Percentiles rank a stretch among this genome's conserved stretches.
Evolutionary conservation across 148 eudicot genomes (phyloP).

Genomic region (Rhododendron mucronatum): DNA sequence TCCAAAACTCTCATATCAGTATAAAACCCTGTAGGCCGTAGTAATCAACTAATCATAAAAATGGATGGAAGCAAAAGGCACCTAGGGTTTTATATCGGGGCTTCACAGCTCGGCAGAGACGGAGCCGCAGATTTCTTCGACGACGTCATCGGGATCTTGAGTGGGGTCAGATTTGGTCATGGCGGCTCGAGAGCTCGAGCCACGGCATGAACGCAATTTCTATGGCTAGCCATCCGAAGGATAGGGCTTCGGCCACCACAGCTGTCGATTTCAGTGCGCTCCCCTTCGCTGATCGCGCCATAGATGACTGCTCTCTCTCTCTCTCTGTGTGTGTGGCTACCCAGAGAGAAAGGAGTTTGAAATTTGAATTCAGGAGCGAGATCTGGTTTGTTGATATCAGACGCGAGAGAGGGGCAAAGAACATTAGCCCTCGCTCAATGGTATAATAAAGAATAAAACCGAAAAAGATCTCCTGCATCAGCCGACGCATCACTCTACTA

Average conservation of each 20-base stretch:
- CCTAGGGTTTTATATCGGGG: constrained; percentile 1
- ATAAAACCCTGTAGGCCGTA: background rate
- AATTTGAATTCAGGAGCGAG: too few species aligned
- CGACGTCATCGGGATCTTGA: constrained; percentile 46
- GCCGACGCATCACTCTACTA: too few species aligned
- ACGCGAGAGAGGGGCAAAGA: too few species aligned
- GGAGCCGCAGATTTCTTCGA: background rate
- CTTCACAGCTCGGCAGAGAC: background rate
- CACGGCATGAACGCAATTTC: constrained; percentile 68
- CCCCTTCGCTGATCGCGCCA: background rate
- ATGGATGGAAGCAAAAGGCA: background rate
- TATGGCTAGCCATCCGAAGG: constrained; percentile 54
- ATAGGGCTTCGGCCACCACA: constrained; percentile 51
- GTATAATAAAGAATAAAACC: too few species aligned
- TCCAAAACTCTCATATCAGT: background rate
- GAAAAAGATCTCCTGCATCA: too few species aligned
- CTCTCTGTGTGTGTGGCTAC: too few species aligned
- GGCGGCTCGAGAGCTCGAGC: constrained; percentile 55
- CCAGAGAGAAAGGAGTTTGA: too few species aligned
- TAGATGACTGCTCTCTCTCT: background rate
- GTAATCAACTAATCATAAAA: background rate
- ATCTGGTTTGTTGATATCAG: too few species aligned
- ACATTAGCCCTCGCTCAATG: too few species aligned
- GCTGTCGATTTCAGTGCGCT: constrained; percentile 41
- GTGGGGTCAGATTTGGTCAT: constrained; percentile 50